Conservation (phyloP, 2,329 filamentous ascomycete species). For the Chaetothyriales sp. region DNA sequence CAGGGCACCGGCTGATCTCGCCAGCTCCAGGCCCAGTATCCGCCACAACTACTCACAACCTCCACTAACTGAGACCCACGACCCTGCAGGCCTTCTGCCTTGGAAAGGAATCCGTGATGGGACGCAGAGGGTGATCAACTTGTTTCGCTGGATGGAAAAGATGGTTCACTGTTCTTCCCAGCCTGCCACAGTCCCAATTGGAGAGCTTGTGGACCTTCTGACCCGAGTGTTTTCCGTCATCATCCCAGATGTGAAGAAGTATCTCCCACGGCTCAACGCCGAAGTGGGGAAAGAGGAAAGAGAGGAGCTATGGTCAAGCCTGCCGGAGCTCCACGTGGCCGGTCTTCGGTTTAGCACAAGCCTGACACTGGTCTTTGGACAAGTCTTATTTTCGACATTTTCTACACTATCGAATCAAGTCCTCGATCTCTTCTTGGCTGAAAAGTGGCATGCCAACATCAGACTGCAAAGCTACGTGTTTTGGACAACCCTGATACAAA, state of each 20-base stretch:
- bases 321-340: conserved; percentile 61
- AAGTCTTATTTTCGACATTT: conserved; percentile 43
- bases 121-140: conserved; percentile 48
- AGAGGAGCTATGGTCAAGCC: conserved; percentile 56
- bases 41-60: conserved; percentile 24
- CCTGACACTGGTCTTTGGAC: conserved; percentile 44
- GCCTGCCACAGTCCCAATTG: conserved; percentile 52
- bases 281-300: conserved; percentile 67
- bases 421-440: conserved; percentile 50
- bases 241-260: conserved; percentile 27
- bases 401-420: conserved; percentile 56
- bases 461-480: conserved; percentile 48
- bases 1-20: conserved; percentile 54
- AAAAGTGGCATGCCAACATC: conserved; percentile 36
- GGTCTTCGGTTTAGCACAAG: conserved; percentile 47
- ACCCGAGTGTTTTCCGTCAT: conserved; percentile 55
- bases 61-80: conserved; percentile 25
- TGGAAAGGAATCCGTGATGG: conserved; percentile 69
- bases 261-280: conserved; percentile 16
- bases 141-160: conserved; percentile 50
- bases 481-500: conserved; percentile 40
- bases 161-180: conserved; percentile 51
- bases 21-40: conserved; percentile 20
- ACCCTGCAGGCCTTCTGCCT: conserved; percentile 38
- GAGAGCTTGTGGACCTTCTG: conserved; percentile 51